Base-by-base conservation (phyloP, 768 basidiomycete species). In the Serendipita indica region DNA sequence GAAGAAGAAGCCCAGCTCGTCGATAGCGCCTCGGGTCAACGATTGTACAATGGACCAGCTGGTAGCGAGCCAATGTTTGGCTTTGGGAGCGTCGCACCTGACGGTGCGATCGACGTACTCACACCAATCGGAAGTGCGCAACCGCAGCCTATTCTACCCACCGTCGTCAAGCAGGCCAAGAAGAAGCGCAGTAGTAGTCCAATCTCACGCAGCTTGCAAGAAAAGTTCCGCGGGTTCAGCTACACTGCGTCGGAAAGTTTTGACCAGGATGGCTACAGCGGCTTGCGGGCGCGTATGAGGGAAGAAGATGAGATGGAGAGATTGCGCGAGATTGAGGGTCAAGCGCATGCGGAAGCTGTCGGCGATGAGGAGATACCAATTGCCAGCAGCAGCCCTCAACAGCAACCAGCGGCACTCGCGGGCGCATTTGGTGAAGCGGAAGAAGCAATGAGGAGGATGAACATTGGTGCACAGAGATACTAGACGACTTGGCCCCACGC, bases 191-290 rank as follows among this genome's bases (percentile, higher is more conserved):
- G 64, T 39, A 82, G 80, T 10, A 82, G 78, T 32, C 90, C 89
- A 37, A 73, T 97, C 67, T 93, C 92, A 62, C 89, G 75, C 68
- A 89, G 85, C 66, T 88, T 97, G 45, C 93, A 98, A 73, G 93
- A 93, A 73, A 91, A 96, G 68, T 98, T 98, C 71, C 79, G 85
- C 45, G 94, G 94, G 18, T 98, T 98, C 75, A 93, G 49, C 25
- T 54, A 54, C 2, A 54, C 49, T 1, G 7, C 74, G 73, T 62
- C 70, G 70, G 33, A 73, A 72, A 37, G 72, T 72, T 60, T 68
- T 66, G 37, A 64, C 69, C 60, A 66, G 35, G 32, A 27, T 27
- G 32, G 25, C 10, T 20, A n/a, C 28, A 39, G 59, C 25, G n/a
- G 33, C 20, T 33, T 54, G 49, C 10, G 49, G n/a, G 49, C 22